Conservation (phyloP, 495 filamentous ascomycete genomes). For the Xylaria acuta region DNA sequence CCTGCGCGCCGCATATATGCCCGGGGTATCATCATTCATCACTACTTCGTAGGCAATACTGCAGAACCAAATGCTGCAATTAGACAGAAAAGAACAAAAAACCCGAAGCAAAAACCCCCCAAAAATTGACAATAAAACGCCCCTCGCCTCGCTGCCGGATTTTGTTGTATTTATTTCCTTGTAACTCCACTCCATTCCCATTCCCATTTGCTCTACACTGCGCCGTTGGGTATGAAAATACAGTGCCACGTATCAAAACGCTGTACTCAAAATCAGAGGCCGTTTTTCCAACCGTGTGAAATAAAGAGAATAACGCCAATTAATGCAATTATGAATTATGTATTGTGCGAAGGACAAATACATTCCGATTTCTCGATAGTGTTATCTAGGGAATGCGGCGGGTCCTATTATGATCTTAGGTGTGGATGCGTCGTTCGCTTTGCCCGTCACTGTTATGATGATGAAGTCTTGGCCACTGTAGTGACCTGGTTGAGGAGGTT, state of each 20-base stretch:
- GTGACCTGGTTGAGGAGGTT: constrained; percentile 30
- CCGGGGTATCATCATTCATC: constrained; percentile 25
- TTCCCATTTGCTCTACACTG: not conserved
- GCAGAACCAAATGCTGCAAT: not conserved
- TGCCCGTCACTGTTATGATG: not conserved
- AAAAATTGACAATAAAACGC: not conserved
- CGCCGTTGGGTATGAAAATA: not conserved
- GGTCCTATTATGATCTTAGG: not conserved
- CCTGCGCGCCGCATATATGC: not conserved
- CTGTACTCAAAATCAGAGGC: constrained; percentile 2
- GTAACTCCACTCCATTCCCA: not conserved
- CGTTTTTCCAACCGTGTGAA: not conserved
- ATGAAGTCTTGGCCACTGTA: constrained; percentile 7
- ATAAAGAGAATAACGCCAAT: constrained; percentile 1
- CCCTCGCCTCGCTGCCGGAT: not conserved
- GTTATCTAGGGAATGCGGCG: constrained; percentile 3
- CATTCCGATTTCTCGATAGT: not conserved
- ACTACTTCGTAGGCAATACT: not conserved
- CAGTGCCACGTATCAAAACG: constrained; percentile 1
- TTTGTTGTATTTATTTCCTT: not conserved
- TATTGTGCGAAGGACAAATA: not conserved
- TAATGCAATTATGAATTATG: constrained; percentile 21
- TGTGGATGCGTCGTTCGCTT: not conserved
- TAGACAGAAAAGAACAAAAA: not conserved
- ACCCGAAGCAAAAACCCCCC: not conserved